Conservation (phyloP, 345 rosid species). For the Moricandia arvensis region DNA sequence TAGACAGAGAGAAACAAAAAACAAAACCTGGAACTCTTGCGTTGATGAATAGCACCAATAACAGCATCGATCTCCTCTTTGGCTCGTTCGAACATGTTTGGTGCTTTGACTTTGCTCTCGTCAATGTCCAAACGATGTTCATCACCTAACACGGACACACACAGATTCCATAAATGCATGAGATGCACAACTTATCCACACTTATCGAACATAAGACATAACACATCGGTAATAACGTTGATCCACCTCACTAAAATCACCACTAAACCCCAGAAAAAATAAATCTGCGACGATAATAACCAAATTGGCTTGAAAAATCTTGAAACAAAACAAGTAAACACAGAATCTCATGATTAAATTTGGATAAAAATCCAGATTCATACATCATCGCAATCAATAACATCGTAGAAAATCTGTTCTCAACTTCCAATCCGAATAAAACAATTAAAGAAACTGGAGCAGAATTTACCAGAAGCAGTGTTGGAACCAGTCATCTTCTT, state of each 20-base stretch:
- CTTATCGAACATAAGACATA: background rate
- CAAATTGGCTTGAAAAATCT: background rate
- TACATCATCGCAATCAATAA: background rate
- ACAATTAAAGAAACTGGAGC: background rate
- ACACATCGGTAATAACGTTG: background rate
- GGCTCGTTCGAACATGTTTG: conserved; percentile 56
- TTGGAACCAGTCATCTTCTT: conserved; percentile 26
- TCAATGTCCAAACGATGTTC: conserved; percentile 33
- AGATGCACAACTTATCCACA: background rate
- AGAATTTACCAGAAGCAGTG: conserved; percentile 21
- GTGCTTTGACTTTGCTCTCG: conserved; percentile 55
- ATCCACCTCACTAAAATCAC: background rate
- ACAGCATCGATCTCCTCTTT: conserved; percentile 72
- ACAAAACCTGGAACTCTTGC: conserved; percentile 36
- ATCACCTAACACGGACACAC: conserved; percentile 18
- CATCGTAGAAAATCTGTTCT: too few species aligned
- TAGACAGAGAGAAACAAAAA: background rate
- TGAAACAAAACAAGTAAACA: background rate
- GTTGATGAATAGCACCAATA: conserved; percentile 45
- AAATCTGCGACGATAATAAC: background rate
- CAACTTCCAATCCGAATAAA: background rate
- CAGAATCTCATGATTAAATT: background rate
- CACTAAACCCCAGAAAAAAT: background rate
- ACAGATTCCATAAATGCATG: too few species aligned
- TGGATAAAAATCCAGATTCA: background rate